Evolutionary conservation across 108 stramenopile species (phyloP), one percentile per base, ranked within the genome.

Genomic region (Conticribra guillardii): DNA sequence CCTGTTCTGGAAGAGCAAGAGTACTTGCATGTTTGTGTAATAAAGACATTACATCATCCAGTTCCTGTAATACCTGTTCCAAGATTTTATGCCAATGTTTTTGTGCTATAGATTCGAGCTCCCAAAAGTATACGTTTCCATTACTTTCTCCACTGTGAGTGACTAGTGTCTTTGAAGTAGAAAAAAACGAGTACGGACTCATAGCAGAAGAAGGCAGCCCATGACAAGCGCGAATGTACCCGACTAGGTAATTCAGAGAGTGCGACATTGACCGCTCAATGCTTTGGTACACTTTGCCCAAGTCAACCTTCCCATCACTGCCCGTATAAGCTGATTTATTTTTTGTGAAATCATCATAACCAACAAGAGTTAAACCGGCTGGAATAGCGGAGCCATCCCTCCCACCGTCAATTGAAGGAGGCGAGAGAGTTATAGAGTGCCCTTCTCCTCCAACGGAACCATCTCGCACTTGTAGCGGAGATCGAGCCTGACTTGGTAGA

Each of bases 71-170:
- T 32, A 52, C 58, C 22, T 37, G 30, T 33, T 79, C 58, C 24
- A 79, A 51, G 1, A 54, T 45, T 7, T 47, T 16, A 45, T 60
- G 22, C 64, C 51, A 79, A 46, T 66, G 69, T 27, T 47, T 65
- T 60, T 49, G 77, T 49, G 69, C 69, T 16, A 79, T 66, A 8
- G 59, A 65, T 71, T 79, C 77, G 27, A 66, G 45, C 56, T 79
- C 77, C 77, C 77, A 79, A 49, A 66, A 79, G 1, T 69, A 61
- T 17, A 71, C 23, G 18, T 14, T 14, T 34, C 54, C 57, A 17
- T 19, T 32, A 31, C 54, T 53, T 31, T 54, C 37, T 54, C 4
- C 29, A 19, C 44, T 17, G 11, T 17, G 34, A 18, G 53, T n/a
- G 1, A 33, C 50, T 8, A 5, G 45, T 1, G 61, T 46, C 3